phyloP scores from a whole-genome alignment of 2,329 filamentous ascomycete species.

The Pseudogymnoascus destructans region DNA sequence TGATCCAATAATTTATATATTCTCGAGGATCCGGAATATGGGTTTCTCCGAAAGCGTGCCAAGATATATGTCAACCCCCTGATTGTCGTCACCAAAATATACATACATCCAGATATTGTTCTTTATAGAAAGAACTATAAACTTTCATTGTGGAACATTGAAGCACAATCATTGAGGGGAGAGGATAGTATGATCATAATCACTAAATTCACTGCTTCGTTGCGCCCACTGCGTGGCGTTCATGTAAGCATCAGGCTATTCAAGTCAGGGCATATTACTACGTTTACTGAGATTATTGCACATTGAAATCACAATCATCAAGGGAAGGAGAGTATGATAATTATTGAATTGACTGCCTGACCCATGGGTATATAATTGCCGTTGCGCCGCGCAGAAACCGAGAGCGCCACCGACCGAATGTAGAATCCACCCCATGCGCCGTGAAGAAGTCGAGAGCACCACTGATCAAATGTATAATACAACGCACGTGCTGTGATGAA shows the following conservation, averaged over 20 bases:
- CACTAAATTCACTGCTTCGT: not conserved
- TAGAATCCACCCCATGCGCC: not conserved
- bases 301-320: not conserved
- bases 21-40: not conserved
- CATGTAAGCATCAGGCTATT: not conserved
- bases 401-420: not conserved
- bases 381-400: not conserved
- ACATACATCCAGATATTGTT: not conserved
- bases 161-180: not conserved
- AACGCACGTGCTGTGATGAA: not conserved
- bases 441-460: not conserved
- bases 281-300: not conserved
- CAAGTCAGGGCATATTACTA: not conserved
- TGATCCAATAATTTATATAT: conserved; percentile 7
- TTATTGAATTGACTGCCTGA: not conserved
- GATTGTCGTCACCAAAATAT: not conserved
- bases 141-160: not conserved
- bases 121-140: not conserved
- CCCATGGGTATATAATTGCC: conserved; percentile 1
- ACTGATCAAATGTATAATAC: not conserved
- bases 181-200: not conserved
- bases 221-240: too few species aligned
- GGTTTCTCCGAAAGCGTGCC: not conserved
- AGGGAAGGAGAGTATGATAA: not conserved
- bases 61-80: conserved; percentile 4